Evolutionary conservation across 1,139 yeast genomes (phyloP).

Genomic region (Meyerozyma sp.): DNA sequence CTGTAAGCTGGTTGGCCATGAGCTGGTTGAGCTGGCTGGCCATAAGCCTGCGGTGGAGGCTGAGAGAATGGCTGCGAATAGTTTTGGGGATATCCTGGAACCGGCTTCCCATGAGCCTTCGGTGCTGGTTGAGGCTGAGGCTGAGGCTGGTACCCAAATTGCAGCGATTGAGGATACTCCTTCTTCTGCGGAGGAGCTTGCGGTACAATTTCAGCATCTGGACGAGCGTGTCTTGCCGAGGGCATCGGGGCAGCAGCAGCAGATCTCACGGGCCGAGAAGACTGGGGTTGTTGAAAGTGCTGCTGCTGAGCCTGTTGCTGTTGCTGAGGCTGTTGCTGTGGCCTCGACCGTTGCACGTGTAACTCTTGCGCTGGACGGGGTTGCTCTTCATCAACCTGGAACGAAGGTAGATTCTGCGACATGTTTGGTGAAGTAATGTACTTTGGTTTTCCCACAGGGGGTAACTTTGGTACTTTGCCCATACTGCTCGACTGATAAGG

Average conservation of each 20-base stretch:
- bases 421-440: slow-evolving; percentile 32
- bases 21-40: background rate
- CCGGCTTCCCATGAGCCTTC: background rate
- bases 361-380: slow-evolving; percentile 6
- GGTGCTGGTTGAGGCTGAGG: slow-evolving; percentile 5
- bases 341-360: slow-evolving; percentile 7
- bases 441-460: slow-evolving; percentile 18
- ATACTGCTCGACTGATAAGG: background rate
- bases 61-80: background rate
- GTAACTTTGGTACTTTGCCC: background rate
- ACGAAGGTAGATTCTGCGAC: slow-evolving; percentile 25
- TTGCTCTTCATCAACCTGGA: slow-evolving; percentile 3
- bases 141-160: slow-evolving; percentile 9
- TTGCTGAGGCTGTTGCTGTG: slow-evolving; percentile 6
- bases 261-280: too few species aligned
- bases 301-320: background rate
- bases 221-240: background rate
- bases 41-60: background rate
- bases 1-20: background rate
- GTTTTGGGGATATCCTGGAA: background rate
- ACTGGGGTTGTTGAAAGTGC: background rate
- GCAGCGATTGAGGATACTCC: slow-evolving; percentile 10
- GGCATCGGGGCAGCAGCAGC: background rate
- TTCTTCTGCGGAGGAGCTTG: slow-evolving; percentile 10
- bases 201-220: background rate